Evolutionary conservation across 148 eudicot genomes (phyloP).

Genomic region (Pharnaceum exiguum): DNA sequence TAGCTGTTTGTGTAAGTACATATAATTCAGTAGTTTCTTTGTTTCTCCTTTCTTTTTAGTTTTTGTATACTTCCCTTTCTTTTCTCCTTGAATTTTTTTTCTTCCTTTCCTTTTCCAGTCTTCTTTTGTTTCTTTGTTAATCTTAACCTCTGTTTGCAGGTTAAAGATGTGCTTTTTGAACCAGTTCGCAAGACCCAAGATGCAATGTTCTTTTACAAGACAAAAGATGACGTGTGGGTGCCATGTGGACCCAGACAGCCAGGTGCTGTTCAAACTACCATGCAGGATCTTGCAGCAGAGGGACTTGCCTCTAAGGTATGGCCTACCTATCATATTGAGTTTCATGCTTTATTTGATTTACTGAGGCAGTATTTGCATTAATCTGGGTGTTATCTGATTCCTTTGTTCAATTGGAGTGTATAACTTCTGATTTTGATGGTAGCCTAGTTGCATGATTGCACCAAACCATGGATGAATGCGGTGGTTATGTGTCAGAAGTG

Average conservation of each 20-base stretch:
- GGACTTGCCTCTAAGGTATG: slow-evolving; percentile 87
- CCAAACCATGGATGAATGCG: no score
- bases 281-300: slow-evolving; percentile 85
- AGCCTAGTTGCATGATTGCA: no score
- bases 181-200: slow-evolving; percentile 99
- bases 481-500: no score
- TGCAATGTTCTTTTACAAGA: slow-evolving; percentile 75
- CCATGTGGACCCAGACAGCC: slow-evolving; percentile 91
- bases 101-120: background rate
- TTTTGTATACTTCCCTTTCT: background rate
- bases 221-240: slow-evolving; percentile 51
- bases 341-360: no score
- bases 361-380: no score
- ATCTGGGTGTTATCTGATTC: no score
- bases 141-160: slow-evolving; percentile 33
- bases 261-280: slow-evolving; percentile 80
- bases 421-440: no score
- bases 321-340: background rate
- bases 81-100: background rate
- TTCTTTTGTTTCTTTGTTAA: background rate
- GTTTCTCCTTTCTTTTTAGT: background rate
- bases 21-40: background rate
- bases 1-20: slow-evolving; percentile 90
- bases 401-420: background rate
- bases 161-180: slow-evolving; percentile 92